Evolutionary conservation across 768 basidiomycete species (phyloP), one percentile per base, ranked within the genome.

Genomic region (Lenzites betulinus): DNA sequence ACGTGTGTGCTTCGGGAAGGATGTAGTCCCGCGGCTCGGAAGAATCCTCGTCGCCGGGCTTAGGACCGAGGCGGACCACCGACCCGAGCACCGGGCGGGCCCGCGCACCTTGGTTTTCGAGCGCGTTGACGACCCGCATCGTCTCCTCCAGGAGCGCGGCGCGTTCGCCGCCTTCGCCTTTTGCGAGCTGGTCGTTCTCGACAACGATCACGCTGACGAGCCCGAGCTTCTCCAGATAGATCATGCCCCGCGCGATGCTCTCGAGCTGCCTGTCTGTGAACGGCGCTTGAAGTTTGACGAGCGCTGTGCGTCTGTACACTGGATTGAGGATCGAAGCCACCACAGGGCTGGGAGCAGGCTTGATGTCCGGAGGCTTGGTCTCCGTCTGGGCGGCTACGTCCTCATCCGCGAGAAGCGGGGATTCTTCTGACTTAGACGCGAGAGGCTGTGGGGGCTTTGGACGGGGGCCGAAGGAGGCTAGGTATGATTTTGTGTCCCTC

Each of bases 231-330:
- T 96, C 92, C 48, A 99, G 84, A 72, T 97, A 95, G 41, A 95
- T 92, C 78, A 99, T 84, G 53, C 97, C 97, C 41, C 89, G 84
- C 41, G 90, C 87, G 66, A 99, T 93, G 72, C 95, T 95, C 65
- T 96, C 92, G 59, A 98, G 85, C 68, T 98, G 97, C 8, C 87
- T 82, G 74, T 96, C 90, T 11, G 86, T 90, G 71, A 98, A 98
- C 2, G 97, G 97, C 11, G 95, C 94, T 73, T 98, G 97, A 2
- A 98, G 78, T 76, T 98, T 98, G 67, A 99, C 95, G 16, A 99
- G 85, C 5, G 95, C 94, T 0, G 97, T 96, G 53, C 93, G 89
- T 44, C 87, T 83, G 58, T 86, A 78, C 54, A 92, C 84, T 7
- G 95, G 95, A 69, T 95, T 80, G n/a, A 95, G 79, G 65, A 91